phyloP scores from a whole-genome alignment of 306 rosid species.

The Quercus bicolor region DNA sequence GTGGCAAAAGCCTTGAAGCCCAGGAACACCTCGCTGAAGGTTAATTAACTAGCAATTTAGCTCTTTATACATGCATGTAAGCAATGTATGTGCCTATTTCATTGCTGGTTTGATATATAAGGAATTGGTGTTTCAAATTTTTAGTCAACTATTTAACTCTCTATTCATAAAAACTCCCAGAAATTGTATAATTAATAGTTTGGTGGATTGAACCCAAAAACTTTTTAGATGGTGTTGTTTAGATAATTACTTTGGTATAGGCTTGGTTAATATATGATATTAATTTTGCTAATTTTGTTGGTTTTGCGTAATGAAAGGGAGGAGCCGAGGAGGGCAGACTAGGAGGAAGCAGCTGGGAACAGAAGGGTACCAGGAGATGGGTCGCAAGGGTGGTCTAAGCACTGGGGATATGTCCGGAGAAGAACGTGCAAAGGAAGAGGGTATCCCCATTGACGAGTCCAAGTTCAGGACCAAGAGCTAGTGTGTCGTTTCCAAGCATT shows the following conservation, averaged over 20 bases:
- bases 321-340: constrained; percentile 58
- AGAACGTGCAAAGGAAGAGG: constrained; percentile 57
- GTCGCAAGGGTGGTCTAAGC: constrained; percentile 65
- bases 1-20: constrained; percentile 38
- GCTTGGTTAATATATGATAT: too few relatives aligned
- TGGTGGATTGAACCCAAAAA: too few relatives aligned
- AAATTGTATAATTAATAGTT: too few relatives aligned
- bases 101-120: too few relatives aligned
- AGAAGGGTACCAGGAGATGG: constrained; percentile 62
- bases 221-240: too few relatives aligned
- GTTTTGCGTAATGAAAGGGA: constrained; percentile 26
- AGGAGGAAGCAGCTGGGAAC: constrained; percentile 59
- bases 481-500: not conserved
- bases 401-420: constrained; percentile 49
- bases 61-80: too few relatives aligned
- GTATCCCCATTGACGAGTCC: constrained; percentile 54
- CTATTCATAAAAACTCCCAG: too few relatives aligned
- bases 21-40: constrained; percentile 39
- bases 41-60: not conserved
- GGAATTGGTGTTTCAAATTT: too few relatives aligned
- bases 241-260: too few relatives aligned
- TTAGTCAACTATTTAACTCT: too few relatives aligned
- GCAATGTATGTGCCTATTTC: too few relatives aligned
- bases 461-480: constrained; percentile 35
- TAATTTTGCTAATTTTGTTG: not conserved